Evolutionary conservation across 202 grass and related monocot species (phyloP).

Genomic region (Carex arenaria): DNA sequence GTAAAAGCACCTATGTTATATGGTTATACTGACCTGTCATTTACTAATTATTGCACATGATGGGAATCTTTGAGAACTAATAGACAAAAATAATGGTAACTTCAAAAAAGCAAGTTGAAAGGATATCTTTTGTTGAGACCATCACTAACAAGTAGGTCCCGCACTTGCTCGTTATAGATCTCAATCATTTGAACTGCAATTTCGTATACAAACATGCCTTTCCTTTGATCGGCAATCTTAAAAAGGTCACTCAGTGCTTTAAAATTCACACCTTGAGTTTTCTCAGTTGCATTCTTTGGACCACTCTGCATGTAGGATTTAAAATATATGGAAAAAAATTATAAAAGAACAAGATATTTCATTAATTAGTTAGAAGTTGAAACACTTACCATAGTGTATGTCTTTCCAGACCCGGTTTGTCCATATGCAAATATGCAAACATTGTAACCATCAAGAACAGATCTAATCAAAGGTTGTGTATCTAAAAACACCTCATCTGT

Average conservation of each 20-base stretch:
- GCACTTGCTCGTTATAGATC: conserved; percentile 99
- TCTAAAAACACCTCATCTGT: conserved; percentile 96
- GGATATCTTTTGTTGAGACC: conserved; percentile 99
- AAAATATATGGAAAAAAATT: conserved; percentile 23
- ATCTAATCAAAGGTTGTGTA: conserved; percentile 92
- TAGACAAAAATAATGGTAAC: conserved; percentile 23
- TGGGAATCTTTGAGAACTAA: conserved; percentile 14
- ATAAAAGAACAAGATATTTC: conserved; percentile 7
- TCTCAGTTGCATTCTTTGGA: conserved; percentile 80
- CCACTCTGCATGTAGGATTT: conserved; percentile 56
- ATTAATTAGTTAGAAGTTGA: conserved; percentile 16
- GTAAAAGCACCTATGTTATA: neutral
- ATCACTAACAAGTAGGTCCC: conserved; percentile 83
- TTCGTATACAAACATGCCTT: conserved; percentile 73
- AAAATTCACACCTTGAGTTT: conserved; percentile 90
- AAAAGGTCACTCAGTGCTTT: conserved; percentile 89
- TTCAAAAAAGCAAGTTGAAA: conserved; percentile 23
- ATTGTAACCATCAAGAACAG: conserved; percentile 97
- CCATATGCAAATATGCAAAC: conserved; percentile 99
- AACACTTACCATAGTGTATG: conserved; percentile 87
- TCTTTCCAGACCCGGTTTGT: conserved; percentile 98
- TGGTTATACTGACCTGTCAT: neutral
- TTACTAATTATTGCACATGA: neutral
- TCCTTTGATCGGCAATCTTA: conserved; percentile 87
- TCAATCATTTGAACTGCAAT: conserved; percentile 99